Conservation (phyloP, 139 green algal genomes). For the Ettlia oleoabundans region DNA sequence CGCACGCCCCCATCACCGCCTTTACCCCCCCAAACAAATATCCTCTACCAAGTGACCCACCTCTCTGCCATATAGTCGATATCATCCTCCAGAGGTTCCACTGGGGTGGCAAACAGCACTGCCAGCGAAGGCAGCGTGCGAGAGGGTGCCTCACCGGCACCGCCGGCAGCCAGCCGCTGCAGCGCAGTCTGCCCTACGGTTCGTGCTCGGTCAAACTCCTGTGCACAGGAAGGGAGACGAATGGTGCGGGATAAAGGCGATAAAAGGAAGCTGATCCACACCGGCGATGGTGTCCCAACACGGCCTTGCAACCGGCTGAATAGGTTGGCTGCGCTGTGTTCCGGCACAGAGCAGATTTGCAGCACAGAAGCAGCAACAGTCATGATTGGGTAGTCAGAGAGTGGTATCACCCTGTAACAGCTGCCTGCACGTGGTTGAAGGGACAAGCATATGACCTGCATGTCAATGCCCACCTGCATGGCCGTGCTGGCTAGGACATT, state of each 20-base stretch:
- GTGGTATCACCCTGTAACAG: too few species aligned
- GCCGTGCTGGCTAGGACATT: neutral
- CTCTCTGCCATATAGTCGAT: conserved; percentile 43
- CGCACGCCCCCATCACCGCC: neutral
- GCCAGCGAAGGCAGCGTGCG: conserved; percentile 23
- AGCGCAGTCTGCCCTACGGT: neutral
- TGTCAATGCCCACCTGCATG: conserved; percentile 3
- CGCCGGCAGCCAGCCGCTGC: conserved; percentile 1
- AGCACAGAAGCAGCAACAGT: too few species aligned
- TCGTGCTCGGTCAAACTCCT: conserved; percentile 15
- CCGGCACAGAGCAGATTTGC: too few species aligned
- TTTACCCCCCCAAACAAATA: too few species aligned
- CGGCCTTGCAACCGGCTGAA: too few species aligned
- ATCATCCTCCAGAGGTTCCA: conserved; percentile 28
- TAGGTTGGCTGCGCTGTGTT: too few species aligned
- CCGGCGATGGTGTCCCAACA: neutral
- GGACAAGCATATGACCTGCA: too few species aligned
- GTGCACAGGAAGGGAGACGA: neutral
- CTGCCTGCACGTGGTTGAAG: neutral
- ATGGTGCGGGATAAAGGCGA: neutral
- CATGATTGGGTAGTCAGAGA: too few species aligned
- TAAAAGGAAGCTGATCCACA: neutral
- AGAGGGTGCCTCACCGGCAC: neutral
- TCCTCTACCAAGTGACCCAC: neutral
- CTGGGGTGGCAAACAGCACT: conserved; percentile 32